phyloP scores from a whole-genome alignment of 2,329 filamentous ascomycete species.

The Capronia epimyces region DNA sequence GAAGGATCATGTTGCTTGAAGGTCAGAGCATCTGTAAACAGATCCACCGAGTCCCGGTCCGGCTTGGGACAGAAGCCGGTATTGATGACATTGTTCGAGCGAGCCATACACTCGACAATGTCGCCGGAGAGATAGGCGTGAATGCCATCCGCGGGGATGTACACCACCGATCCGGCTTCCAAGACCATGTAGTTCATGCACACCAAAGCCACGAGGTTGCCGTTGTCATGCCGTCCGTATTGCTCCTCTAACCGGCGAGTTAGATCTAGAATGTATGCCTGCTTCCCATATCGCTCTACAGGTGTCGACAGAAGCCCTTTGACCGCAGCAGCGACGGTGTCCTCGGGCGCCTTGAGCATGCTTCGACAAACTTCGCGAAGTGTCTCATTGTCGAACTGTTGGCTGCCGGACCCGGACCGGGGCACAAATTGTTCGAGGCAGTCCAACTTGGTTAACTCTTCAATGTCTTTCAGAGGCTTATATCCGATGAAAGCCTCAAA shows the following conservation, averaged over 20 bases:
- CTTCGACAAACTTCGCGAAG: slow-evolving; percentile 53
- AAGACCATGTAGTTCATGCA: slow-evolving; percentile 70
- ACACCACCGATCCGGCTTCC: slow-evolving; percentile 60
- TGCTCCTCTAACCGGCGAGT: slow-evolving; percentile 60
- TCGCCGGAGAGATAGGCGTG: slow-evolving; percentile 68
- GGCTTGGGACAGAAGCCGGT: slow-evolving; percentile 66
- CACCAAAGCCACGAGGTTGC: slow-evolving; percentile 62
- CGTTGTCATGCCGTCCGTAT: slow-evolving; percentile 60
- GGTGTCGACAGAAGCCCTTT: slow-evolving; percentile 48
- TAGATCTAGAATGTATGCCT: slow-evolving; percentile 58
- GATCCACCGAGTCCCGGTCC: slow-evolving; percentile 58
- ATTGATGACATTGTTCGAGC: slow-evolving; percentile 69
- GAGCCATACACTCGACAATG: slow-evolving; percentile 74
- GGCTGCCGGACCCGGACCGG: slow-evolving; percentile 6
- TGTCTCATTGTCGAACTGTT: slow-evolving; percentile 49
- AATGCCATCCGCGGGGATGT: slow-evolving; percentile 67
- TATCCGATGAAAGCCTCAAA: slow-evolving; percentile 75
- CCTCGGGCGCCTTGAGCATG: slow-evolving; percentile 52
- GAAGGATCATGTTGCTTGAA: slow-evolving; percentile 57
- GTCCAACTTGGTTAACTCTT: slow-evolving; percentile 52
- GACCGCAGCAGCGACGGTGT: slow-evolving; percentile 50
- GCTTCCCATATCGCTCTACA: slow-evolving; percentile 45
- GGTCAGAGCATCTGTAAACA: slow-evolving; percentile 58
- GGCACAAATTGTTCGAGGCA: slow-evolving; percentile 53
- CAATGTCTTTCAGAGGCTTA: slow-evolving; percentile 59